A percentile compares a stretch with the other conserved stretches of the same genome.
Conservation (phyloP, 1,139 yeast genomes). For the Kluyveromyces sp. region DNA sequence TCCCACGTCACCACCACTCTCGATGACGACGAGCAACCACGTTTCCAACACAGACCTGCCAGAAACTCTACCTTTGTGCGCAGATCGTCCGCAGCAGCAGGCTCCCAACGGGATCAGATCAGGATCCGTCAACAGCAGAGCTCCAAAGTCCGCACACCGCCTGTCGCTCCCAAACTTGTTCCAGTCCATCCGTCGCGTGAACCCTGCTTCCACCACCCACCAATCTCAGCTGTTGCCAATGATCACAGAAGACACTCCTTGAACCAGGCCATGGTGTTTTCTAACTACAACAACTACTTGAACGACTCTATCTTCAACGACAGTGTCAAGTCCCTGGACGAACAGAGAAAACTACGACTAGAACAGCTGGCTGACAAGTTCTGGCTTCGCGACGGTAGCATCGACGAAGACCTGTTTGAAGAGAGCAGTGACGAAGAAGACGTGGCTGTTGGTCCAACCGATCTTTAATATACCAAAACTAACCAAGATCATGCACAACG, state of each 20-base stretch:
- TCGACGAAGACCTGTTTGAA: slow-evolving; percentile 25
- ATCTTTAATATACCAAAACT: not conserved
- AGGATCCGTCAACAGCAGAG: too few species aligned
- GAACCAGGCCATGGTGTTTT: slow-evolving; percentile 6
- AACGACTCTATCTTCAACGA: slow-evolving; percentile 8
- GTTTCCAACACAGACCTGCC: too few species aligned
- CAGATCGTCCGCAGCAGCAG: too few species aligned
- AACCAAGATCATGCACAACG: not conserved
- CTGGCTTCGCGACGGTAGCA: slow-evolving; percentile 21
- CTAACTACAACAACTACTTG: slow-evolving; percentile 15
- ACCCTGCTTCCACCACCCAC: not conserved
- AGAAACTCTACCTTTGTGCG: too few species aligned
- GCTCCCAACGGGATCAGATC: too few species aligned
- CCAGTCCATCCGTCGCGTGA: not conserved
- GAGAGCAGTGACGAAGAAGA: slow-evolving; percentile 26
- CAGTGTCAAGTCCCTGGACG: slow-evolving; percentile 1
- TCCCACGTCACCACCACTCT: slow-evolving; percentile 1
- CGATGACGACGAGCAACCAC: not conserved
- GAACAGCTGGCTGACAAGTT: slow-evolving; percentile 17
- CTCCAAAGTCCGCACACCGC: not conserved
- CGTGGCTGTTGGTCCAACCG: not conserved
- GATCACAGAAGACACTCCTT: not conserved
- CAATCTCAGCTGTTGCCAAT: not conserved
- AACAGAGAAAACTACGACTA: slow-evolving; percentile 9
- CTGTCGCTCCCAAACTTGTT: not conserved